Evolutionary conservation across 768 basidiomycete genomes (phyloP).

Genomic region (Suillus occidentalis): DNA sequence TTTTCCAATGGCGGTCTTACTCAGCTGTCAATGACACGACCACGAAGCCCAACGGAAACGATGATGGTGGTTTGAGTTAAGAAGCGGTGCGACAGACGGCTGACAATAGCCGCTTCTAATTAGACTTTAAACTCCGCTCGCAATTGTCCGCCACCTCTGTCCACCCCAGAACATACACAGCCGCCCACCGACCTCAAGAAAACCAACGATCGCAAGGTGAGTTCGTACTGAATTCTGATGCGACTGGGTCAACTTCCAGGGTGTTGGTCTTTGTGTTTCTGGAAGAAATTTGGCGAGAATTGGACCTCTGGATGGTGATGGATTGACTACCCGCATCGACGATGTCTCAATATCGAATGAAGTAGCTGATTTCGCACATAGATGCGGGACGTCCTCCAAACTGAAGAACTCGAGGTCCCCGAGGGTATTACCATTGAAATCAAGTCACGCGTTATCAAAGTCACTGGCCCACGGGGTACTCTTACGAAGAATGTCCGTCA

Average conservation of each 20-base stretch:
- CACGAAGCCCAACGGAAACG: conserved; percentile 36
- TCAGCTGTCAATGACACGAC: conserved; percentile 45
- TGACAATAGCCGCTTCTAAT: conserved; percentile 26
- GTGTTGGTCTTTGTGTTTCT: not conserved
- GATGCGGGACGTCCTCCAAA: conserved; percentile 94
- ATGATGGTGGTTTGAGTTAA: conserved; percentile 50
- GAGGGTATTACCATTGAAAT: conserved; percentile 81
- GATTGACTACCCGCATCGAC: conserved; percentile 37
- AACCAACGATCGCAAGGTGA: conserved; percentile 28
- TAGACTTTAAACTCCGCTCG: conserved; percentile 38
- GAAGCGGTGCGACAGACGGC: conserved; percentile 25
- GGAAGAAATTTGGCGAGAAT: conserved; percentile 7
- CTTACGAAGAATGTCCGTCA: conserved; percentile 92
- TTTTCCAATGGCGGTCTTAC: conserved; percentile 46
- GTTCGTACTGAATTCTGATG: conserved; percentile 13
- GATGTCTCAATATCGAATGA: conserved; percentile 35
- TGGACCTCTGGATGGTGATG: conserved; percentile 20
- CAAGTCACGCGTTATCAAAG: conserved; percentile 90
- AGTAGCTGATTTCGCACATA: conserved; percentile 29
- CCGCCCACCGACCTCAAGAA: conserved; percentile 26
- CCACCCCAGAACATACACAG: conserved; percentile 9
- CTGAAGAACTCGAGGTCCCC: conserved; percentile 89
- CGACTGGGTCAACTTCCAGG: not conserved
- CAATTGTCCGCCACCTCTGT: conserved; percentile 21
- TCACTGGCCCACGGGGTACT: conserved; percentile 90